A percentile compares a stretch with the other conserved stretches of the same genome.
phyloP scores from a whole-genome alignment of 192 early-diverging fungal genomes.

The Anaeromyces robustus region DNA sequence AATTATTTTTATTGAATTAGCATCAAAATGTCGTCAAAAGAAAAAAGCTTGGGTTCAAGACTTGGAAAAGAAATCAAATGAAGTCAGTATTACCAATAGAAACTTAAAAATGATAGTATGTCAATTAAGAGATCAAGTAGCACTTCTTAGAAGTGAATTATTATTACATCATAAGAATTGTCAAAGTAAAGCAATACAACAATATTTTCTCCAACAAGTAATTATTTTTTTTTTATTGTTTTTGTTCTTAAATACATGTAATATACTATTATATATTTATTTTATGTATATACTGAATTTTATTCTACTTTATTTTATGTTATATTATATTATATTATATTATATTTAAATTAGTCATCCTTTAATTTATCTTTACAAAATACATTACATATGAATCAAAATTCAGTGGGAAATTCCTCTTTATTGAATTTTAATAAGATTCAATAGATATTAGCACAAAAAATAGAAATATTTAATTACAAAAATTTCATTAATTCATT shows the following conservation, averaged over 20 bases:
- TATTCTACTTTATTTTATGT: too few relatives aligned
- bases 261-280: too few relatives aligned
- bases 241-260: too few relatives aligned
- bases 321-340: too few relatives aligned
- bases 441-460: neutral
- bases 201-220: neutral
- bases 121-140: conserved; percentile 13
- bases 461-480: too few relatives aligned
- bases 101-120: conserved; percentile 10
- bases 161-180: neutral
- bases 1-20: conserved; percentile 8
- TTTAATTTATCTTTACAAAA: neutral
- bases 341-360: too few relatives aligned
- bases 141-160: neutral
- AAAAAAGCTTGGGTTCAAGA: conserved; percentile 33
- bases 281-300: too few relatives aligned
- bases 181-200: neutral
- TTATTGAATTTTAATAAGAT: neutral
- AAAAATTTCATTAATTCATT: too few relatives aligned
- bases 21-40: conserved; percentile 36
- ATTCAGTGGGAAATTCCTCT: neutral
- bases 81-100: conserved; percentile 12
- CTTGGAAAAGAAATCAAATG: conserved; percentile 14
- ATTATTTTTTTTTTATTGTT: too few relatives aligned
- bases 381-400: neutral